Evolutionary conservation across 495 filamentous ascomycete species (phyloP), one percentile per base, ranked within the genome.

Genomic region (Poronia punctata): DNA sequence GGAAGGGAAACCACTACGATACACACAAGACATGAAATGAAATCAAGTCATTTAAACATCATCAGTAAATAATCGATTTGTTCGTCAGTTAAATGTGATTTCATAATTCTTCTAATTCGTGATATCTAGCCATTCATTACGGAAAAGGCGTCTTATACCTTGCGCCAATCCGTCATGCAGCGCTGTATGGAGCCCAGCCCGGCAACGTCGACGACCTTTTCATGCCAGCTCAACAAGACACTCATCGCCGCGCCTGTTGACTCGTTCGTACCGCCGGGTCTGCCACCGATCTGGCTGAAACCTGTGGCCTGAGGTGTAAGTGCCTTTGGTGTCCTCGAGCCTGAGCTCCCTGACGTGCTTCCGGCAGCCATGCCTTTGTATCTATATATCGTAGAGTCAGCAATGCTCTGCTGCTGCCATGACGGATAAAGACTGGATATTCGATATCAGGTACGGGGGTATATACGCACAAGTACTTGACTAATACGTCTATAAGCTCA

Each of bases 171-270:
- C 17, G 85, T 86, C 88, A 96, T 94, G 36, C 84, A 81, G 48
- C 89, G 71, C 47, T 87, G 82, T 66, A 96, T 90, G 61, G 83
- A 81, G 12, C 88, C 89, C 50, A 83, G 71, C 25, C 89, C 89
- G 14, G 86, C 80, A 50, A 96, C 76, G 52, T 95, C 88, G 2
- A 95, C 87, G 31, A 93, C 68, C 73, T 93, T 95, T 74, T 96
- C 88, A 55, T 95, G 88, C 88, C 88, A 96, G 57, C 83, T 93
- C 48, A 96, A 65, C 54, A 96, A 56, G 30, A 96, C 88, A 49
- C 88, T 94, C 88, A 94, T 94, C 31, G 82, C 83, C 50, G 86
- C 78, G 33, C 87, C 85, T 48, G 84, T 82, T 41, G 83, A 83
- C 43, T 89, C 86, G 49, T 77, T 80, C 14, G 74, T 21, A 5